These are phyloP conservation scores for Phaeosphaeriaceae sp. DNA, from an alignment of 2,329 filamentous ascomycete genomes.

Conservation along the genomic window DNA sequence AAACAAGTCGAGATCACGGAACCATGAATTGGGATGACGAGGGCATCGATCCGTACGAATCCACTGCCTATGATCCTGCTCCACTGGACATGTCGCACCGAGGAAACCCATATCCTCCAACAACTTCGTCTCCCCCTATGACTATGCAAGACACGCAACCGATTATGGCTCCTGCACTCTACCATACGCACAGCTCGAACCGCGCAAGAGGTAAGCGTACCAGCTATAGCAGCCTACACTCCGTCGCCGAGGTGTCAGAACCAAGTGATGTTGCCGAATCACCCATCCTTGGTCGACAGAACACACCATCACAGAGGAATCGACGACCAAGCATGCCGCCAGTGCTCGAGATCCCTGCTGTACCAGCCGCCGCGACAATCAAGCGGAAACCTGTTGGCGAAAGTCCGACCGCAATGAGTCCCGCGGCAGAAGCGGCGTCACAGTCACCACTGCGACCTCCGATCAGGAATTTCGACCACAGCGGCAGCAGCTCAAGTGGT, in stretches of 20 bases:
- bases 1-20: constrained; percentile 15
- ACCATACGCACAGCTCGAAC: constrained; percentile 44
- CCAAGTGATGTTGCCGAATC: constrained; percentile 36
- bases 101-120: constrained; percentile 10
- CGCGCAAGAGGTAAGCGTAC: constrained; percentile 41
- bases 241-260: constrained; percentile 42
- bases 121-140: constrained; percentile 9
- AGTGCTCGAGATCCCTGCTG: constrained; percentile 18
- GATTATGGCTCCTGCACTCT: constrained; percentile 33
- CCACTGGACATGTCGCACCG: constrained; percentile 9
- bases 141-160: constrained; percentile 26
- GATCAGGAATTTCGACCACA: constrained; percentile 26
- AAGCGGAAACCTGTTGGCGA: constrained; percentile 34
- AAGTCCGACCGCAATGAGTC: constrained; percentile 19
- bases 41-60: constrained; percentile 25
- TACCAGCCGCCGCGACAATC: constrained; percentile 25
- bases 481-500: constrained; percentile 33
- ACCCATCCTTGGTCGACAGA: constrained; percentile 23
- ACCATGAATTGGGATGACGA: constrained; percentile 42
- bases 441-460: constrained; percentile 31
- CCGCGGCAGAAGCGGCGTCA: constrained; percentile 26
- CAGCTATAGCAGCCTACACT: constrained; percentile 40
- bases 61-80: constrained; percentile 6
- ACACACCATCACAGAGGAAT: constrained; percentile 9
- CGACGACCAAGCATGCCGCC: constrained; percentile 14